These are phyloP conservation scores for Borovskyia barvae DNA, from an alignment of 208 protist species.

Conservation along the genomic window DNA sequence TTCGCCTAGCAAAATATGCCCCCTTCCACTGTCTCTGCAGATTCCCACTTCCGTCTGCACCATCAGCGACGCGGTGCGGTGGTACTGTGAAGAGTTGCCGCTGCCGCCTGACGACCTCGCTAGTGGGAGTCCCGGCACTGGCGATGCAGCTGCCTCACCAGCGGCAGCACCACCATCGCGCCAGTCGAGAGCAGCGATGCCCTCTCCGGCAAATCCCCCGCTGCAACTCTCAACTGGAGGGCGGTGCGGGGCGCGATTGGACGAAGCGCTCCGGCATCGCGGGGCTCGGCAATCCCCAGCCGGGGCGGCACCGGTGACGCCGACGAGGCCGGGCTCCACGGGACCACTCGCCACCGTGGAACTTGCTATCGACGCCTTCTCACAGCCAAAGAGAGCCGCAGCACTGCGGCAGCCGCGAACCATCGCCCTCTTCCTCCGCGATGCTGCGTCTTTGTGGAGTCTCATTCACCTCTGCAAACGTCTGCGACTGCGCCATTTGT, in stretches of 20 bases:
- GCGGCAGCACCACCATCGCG: neutral
- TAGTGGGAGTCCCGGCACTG: no score
- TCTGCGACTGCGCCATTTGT: slow-evolving; percentile 14
- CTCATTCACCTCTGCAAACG: slow-evolving; percentile 21
- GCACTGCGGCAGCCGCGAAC: slow-evolving; percentile 19
- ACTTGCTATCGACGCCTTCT: slow-evolving; percentile 11
- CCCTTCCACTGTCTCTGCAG: slow-evolving; percentile 12
- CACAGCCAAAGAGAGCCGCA: slow-evolving; percentile 7
- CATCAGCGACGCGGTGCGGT: slow-evolving; percentile 21
- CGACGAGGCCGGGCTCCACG: neutral
- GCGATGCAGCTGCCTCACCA: neutral
- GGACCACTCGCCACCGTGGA: slow-evolving; percentile 19
- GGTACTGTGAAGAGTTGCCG: slow-evolving; percentile 18
- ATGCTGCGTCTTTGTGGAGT: slow-evolving; percentile 15
- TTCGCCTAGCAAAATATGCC: neutral
- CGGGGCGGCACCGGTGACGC: neutral
- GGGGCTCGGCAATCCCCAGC: neutral
- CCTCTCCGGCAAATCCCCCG: neutral
- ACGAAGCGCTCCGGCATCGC: slow-evolving; percentile 15
- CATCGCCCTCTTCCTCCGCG: slow-evolving; percentile 14
- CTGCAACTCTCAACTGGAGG: neutral
- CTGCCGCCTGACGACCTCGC: neutral
- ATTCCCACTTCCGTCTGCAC: slow-evolving; percentile 2
- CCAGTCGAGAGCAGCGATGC: neutral
- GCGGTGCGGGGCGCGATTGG: slow-evolving; percentile 6